A percentile compares a stretch with the other conserved stretches of the same genome.
phyloP scores from a whole-genome alignment of 352 stramenopile genomes.

The Lagenidium giganteum region DNA sequence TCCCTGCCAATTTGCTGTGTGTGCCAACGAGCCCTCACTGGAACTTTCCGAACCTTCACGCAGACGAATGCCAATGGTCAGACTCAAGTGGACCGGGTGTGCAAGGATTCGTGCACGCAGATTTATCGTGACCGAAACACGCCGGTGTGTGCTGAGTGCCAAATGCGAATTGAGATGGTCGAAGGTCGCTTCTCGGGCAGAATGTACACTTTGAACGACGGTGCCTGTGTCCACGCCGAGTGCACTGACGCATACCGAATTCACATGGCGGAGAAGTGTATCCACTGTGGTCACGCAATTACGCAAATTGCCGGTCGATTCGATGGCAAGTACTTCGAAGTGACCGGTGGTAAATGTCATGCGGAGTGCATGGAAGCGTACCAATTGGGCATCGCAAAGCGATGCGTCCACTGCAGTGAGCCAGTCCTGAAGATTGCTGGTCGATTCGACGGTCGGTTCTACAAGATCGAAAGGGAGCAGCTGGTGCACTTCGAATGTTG shows the following conservation, averaged over 20 bases:
- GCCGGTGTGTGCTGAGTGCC: constrained; percentile 63
- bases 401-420: constrained; percentile 55
- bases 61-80: constrained; percentile 42
- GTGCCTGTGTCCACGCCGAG: constrained; percentile 60
- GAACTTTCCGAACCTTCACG: constrained; percentile 68
- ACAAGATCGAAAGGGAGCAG: constrained; percentile 57
- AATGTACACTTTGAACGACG: constrained; percentile 64
- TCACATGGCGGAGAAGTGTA: constrained; percentile 59
- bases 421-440: constrained; percentile 51
- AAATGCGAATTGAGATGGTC: constrained; percentile 58
- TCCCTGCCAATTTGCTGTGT: constrained; percentile 63
- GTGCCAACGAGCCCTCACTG: constrained; percentile 51
- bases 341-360: constrained; percentile 55
- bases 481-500: constrained; percentile 77
- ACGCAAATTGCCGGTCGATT: constrained; percentile 55
- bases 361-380: constrained; percentile 71
- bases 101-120: constrained; percentile 59
- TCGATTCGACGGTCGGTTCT: constrained; percentile 64
- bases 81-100: constrained; percentile 55
- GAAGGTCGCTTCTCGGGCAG: constrained; percentile 58
- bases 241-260: constrained; percentile 75
- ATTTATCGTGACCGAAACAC: constrained; percentile 61
- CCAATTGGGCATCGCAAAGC: constrained; percentile 56
- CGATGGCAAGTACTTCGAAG: constrained; percentile 65
- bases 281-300: constrained; percentile 62